Evolutionary conservation across 2,329 filamentous ascomycete species (phyloP).

Genomic region (Dothistroma pini): DNA sequence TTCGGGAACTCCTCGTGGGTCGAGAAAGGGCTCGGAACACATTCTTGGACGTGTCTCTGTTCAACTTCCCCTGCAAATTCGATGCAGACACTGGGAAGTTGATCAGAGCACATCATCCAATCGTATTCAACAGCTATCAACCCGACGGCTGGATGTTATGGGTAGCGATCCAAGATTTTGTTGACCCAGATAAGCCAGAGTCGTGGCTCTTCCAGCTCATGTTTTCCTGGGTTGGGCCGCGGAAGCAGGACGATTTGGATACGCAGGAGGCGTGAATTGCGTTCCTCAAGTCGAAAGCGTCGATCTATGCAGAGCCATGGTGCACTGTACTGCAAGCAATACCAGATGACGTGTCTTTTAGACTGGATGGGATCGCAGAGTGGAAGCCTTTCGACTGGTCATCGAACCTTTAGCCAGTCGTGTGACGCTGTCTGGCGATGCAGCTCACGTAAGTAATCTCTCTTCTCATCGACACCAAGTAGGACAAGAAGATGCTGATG

Average conservation of each 20-base stretch:
- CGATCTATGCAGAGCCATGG: slow-evolving; percentile 16
- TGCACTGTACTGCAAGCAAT: slow-evolving; percentile 7
- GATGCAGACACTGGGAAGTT: slow-evolving; percentile 2
- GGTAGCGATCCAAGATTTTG: slow-evolving; percentile 7
- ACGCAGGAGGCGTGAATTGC: slow-evolving; percentile 11
- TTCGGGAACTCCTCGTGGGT: slow-evolving; percentile 16
- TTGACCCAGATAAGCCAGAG: slow-evolving; percentile 5
- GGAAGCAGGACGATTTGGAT: slow-evolving; percentile 4
- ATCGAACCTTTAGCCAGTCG: slow-evolving; percentile 5
- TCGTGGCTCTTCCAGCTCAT: slow-evolving; percentile 14
- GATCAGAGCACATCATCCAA: slow-evolving; percentile 11
- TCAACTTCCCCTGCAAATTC: slow-evolving; percentile 17
- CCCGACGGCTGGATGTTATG: slow-evolving; percentile 11
- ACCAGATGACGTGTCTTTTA: slow-evolving; percentile 11
- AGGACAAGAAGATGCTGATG: background rate
- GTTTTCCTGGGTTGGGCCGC: slow-evolving; percentile 12
- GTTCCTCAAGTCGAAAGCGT: slow-evolving; percentile 13
- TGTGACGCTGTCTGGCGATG: slow-evolving; percentile 21
- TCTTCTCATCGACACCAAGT: background rate
- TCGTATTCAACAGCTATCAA: slow-evolving; percentile 16
- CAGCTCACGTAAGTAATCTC: slow-evolving; percentile 9
- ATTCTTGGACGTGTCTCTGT: slow-evolving; percentile 9
- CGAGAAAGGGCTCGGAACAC: slow-evolving; percentile 6
- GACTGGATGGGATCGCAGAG: slow-evolving; percentile 8
- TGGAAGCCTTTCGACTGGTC: slow-evolving; percentile 18